Evolutionary conservation across 495 filamentous ascomycete species (phyloP).

Genomic region (Penicillium roqueforti): DNA sequence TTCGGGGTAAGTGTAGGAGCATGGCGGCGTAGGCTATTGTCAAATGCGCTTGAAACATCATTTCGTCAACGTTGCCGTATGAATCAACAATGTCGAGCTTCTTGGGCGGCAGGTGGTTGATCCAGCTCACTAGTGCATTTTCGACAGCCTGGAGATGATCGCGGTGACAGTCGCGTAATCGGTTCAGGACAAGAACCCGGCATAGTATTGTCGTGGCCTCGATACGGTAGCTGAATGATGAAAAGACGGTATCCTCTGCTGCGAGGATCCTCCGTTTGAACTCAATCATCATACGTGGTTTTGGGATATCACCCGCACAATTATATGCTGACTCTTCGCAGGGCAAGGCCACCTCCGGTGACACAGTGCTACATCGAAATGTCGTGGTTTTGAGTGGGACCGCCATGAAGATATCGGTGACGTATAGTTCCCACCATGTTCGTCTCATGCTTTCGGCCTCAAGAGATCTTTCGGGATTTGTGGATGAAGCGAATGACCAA

Average conservation of each 20-base stretch:
- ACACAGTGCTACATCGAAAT: conserved; percentile 31
- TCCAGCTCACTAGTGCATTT: conserved; percentile 45
- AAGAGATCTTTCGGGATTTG: conserved; percentile 20
- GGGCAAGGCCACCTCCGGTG: conserved; percentile 35
- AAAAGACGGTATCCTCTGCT: conserved; percentile 34
- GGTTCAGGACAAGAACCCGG: conserved; percentile 36
- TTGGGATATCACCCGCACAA: conserved; percentile 25
- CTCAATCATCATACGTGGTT: conserved; percentile 27
- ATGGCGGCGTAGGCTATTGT: conserved; percentile 41
- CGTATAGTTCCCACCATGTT: conserved; percentile 44
- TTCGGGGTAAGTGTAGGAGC: conserved; percentile 41
- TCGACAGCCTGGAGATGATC: conserved; percentile 44
- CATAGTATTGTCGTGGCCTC: conserved; percentile 38
- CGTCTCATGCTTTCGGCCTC: conserved; percentile 40
- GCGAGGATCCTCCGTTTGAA: conserved; percentile 38
- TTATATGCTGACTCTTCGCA: conserved; percentile 39
- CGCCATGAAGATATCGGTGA: conserved; percentile 37
- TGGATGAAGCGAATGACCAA: conserved; percentile 28
- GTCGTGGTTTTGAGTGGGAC: conserved; percentile 27
- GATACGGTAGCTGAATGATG: conserved; percentile 44
- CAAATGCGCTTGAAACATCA: conserved; percentile 44
- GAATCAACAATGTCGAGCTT: conserved; percentile 43
- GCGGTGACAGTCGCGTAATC: conserved; percentile 33
- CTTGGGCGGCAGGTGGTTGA: conserved; percentile 38
- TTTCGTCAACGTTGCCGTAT: conserved; percentile 44